Percentiles rank a stretch among this genome's conserved stretches.
phyloP scores from a whole-genome alignment of 768 basidiomycete species.

The Tylopilus plumbeoviolaceoides region DNA sequence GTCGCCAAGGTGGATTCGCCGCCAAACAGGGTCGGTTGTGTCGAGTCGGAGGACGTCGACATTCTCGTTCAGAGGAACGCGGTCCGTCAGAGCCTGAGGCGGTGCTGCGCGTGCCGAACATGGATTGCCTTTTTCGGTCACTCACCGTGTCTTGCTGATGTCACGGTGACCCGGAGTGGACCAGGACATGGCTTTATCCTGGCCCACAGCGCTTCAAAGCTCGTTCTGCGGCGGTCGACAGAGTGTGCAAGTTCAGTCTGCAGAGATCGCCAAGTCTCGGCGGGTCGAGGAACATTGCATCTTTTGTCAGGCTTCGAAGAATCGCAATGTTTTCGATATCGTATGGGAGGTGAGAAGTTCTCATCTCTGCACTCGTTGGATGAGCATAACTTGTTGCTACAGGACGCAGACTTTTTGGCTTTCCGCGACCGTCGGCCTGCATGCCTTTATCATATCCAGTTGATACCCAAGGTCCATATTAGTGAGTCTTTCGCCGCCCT shows the following conservation, averaged over 20 bases:
- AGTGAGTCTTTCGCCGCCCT: conserved; percentile 27
- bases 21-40: conserved; percentile 29
- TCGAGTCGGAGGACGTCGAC: conserved; percentile 30
- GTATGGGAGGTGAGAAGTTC: conserved; percentile 41
- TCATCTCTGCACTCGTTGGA: not conserved
- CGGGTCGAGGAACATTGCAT: conserved; percentile 3
- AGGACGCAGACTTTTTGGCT: conserved; percentile 49
- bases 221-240: not conserved
- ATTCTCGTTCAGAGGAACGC: conserved; percentile 8
- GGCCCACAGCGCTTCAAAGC: conserved; percentile 2
- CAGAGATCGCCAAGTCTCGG: not conserved
- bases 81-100: not conserved
- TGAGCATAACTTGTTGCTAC: not conserved
- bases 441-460: conserved; percentile 43
- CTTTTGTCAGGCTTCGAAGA: conserved; percentile 43
- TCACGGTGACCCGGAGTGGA: no score
- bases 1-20: conserved; percentile 17
- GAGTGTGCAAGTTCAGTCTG: not conserved
- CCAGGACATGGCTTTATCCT: conserved; percentile 3
- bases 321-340: conserved; percentile 40
- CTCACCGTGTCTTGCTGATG: not conserved
- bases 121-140: conserved; percentile 14
- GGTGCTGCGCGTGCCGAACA: no score
- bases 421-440: conserved; percentile 52
- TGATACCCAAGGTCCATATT: conserved; percentile 52